Evolutionary conservation across 495 filamentous ascomycete species (phyloP), one percentile per base, ranked within the genome.

Genomic region (Melanomma pulvis-pyrius): DNA sequence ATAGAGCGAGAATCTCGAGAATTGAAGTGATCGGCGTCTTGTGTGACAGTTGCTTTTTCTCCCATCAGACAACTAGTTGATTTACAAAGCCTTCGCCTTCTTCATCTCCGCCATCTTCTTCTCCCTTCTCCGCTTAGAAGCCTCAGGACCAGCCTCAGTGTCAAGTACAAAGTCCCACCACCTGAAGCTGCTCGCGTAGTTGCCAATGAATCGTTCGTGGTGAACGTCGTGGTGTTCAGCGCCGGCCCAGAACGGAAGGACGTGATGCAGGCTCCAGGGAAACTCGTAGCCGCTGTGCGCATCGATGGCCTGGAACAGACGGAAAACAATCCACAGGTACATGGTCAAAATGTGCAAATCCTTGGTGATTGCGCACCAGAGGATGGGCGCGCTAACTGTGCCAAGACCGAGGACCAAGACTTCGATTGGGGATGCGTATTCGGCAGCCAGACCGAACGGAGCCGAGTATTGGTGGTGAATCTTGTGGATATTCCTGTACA

Each of bases 401-500:
- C 94, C 94, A 44, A 96, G 83, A n/a, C 92, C 94, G n/a, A 98
- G 87, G 47, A 93, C 83, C 91, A 97, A 94, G 61, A 94, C 92
- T 78, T 98, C 94, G 67, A 98, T 97, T 0, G 94, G 94, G 47
- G 93, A 97, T 0, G 94, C 94, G 78, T 98, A 98, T 80, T 98
- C 94, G 41, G 94, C 94, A 21, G 96, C 92, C 51, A 98, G 82
- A 61, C 94, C 94, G 74, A 98, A 98, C 15, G 94, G 94, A 7
- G 94, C 96, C 17, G 92, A 96, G 81, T 98, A 98, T 69, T 91
- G 92, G 81, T 98, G 94, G 80, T 98, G 94, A 59, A 98, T 93
- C 81, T 98, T 98, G 84, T 98, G 94, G 60, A 98, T 90, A 70
- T 85, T 82, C 78, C 88, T 93, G 85, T 98, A 98, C 5, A 98